Evolutionary conservation across 2,329 filamentous ascomycete genomes (phyloP).

Genomic region (Colletotrichum magnum): DNA sequence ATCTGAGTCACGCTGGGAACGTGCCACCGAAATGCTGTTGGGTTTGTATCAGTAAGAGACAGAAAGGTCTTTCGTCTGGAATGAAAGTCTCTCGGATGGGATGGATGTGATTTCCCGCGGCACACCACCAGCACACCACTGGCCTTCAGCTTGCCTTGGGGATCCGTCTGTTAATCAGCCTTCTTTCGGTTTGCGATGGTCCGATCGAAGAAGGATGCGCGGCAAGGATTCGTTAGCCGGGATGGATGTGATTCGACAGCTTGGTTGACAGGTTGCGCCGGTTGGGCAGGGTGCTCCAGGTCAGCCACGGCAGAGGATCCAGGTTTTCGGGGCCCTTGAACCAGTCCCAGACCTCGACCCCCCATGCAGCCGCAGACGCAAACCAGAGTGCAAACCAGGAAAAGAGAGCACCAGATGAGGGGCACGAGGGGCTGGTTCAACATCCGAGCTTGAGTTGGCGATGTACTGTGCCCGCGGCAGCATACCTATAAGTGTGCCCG

Average conservation of each 20-base stretch:
- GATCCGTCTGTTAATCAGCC: constrained; percentile 13
- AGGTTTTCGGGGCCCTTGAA: constrained; percentile 22
- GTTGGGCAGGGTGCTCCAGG: constrained; percentile 21
- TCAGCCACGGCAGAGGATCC: constrained; percentile 10
- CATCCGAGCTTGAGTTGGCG: constrained; percentile 1
- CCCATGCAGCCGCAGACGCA: constrained; percentile 18
- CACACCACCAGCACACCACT: constrained; percentile 7
- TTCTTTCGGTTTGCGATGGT: constrained; percentile 25
- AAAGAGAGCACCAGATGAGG: neutral
- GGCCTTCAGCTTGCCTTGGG: neutral
- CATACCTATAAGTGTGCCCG: neutral
- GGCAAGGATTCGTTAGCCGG: constrained; percentile 31
- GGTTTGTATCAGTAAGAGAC: constrained; percentile 27
- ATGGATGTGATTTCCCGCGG: neutral
- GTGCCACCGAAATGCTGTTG: neutral
- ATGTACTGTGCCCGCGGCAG: constrained; percentile 2
- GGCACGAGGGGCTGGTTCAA: constrained; percentile 11
- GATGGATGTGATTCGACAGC: constrained; percentile 33
- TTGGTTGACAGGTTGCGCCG: constrained; percentile 24
- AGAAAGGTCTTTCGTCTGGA: constrained; percentile 6
- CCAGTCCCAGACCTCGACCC: constrained; percentile 25
- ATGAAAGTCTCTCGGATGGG: neutral
- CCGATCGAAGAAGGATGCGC: constrained; percentile 35
- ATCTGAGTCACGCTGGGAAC: constrained; percentile 11
- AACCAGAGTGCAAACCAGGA: constrained; percentile 12